Percentiles rank a stretch among this genome's conserved stretches.
These are phyloP conservation scores for Paramecium tetraurelia DNA, from an alignment of 73 alveolate genomes.

Conservation along the genomic window DNA sequence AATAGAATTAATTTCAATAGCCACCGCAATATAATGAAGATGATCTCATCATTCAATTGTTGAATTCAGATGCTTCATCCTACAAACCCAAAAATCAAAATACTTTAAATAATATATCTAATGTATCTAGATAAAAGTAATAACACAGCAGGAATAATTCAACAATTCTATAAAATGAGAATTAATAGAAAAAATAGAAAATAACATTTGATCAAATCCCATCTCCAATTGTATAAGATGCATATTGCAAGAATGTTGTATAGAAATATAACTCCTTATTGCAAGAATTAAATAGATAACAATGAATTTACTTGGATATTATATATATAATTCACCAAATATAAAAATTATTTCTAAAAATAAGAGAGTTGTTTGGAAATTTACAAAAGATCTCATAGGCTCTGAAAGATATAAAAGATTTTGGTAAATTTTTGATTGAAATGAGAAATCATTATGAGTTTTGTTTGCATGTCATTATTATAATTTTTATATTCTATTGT, in stretches of 20 bases:
- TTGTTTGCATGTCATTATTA: background rate
- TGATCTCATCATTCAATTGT: background rate
- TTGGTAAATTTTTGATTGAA: no score
- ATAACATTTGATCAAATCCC: background rate
- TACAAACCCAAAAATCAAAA: background rate
- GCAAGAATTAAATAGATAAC: background rate
- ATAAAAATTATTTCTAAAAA: background rate
- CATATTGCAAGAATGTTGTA: background rate
- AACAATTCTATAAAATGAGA: background rate
- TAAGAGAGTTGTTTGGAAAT: background rate
- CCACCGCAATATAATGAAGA: background rate
- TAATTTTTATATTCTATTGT: background rate
- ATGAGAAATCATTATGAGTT: background rate
- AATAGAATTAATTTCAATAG: background rate
- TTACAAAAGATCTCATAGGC: background rate
- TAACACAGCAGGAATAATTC: background rate
- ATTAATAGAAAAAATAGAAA: background rate
- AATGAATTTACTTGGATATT: background rate
- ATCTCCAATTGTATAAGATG: conserved; percentile 4
- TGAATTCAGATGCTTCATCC: background rate
- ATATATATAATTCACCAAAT: background rate
- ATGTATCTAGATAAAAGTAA: background rate
- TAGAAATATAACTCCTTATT: background rate
- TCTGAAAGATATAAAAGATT: no score
- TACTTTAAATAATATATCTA: background rate